Evolutionary conservation across 2,329 filamentous ascomycete species (phyloP).

Genomic region (Cladophialophora carrionii): DNA sequence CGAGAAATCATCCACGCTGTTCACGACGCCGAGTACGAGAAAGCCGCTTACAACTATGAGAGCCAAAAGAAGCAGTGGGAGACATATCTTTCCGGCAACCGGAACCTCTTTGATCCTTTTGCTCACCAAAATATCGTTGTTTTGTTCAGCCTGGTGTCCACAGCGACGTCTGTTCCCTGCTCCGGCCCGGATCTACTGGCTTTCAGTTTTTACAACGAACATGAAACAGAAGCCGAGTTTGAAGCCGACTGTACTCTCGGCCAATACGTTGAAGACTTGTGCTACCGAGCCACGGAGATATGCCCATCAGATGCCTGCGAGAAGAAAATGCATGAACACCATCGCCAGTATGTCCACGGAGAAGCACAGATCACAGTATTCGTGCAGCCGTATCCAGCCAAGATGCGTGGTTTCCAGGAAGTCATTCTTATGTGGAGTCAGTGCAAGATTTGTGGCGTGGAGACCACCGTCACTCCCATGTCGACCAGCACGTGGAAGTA

Average conservation of each 20-base stretch:
- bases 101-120: slow-evolving; percentile 89
- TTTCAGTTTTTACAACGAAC: slow-evolving; percentile 91
- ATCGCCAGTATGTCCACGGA: slow-evolving; percentile 95
- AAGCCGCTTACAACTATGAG: slow-evolving; percentile 87
- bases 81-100: slow-evolving; percentile 84
- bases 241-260: slow-evolving; percentile 87
- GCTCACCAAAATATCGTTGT: slow-evolving; percentile 96
- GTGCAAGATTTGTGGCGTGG: slow-evolving; percentile 87
- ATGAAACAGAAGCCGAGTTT: slow-evolving; percentile 70
- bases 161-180: slow-evolving; percentile 89
- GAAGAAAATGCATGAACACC: slow-evolving; percentile 85
- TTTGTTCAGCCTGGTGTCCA: slow-evolving; percentile 90
- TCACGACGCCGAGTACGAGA: slow-evolving; percentile 95
- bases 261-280: slow-evolving; percentile 92
- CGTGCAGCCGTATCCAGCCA: slow-evolving; percentile 73
- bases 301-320: slow-evolving; percentile 86
- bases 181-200: slow-evolving; percentile 87
- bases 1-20: slow-evolving; percentile 93
- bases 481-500: slow-evolving; percentile 96
- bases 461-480: slow-evolving; percentile 88
- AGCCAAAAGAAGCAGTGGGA: slow-evolving; percentile 97
- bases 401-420: slow-evolving; percentile 67
- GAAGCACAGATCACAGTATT: slow-evolving; percentile 91
- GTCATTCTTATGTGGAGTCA: slow-evolving; percentile 97
- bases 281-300: slow-evolving; percentile 71